Conservation (phyloP, 2,329 filamentous ascomycete species). For the Aspergillus vadensis region DNA sequence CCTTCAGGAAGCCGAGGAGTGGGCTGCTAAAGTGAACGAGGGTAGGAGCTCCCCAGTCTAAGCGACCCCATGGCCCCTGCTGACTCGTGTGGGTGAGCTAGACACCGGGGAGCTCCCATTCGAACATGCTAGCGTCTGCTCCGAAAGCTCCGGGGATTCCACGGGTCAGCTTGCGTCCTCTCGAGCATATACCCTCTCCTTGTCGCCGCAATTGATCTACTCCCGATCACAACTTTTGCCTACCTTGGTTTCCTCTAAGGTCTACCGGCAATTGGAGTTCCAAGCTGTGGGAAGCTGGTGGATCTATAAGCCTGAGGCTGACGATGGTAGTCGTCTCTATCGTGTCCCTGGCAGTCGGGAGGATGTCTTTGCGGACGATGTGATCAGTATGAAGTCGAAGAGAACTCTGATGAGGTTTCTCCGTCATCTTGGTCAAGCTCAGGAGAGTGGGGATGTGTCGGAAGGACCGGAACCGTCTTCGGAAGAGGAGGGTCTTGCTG, state of each 20-base stretch:
- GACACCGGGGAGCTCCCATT: slow-evolving; percentile 40
- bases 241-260: slow-evolving; percentile 82
- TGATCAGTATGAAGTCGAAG: slow-evolving; percentile 78
- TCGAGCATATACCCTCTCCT: slow-evolving; percentile 76
- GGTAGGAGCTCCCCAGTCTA: slow-evolving; percentile 31
- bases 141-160: slow-evolving; percentile 21
- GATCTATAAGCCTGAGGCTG: slow-evolving; percentile 55
- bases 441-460: slow-evolving; percentile 51
- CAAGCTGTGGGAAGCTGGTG: slow-evolving; percentile 92
- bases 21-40: slow-evolving; percentile 58
- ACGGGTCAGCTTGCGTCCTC: slow-evolving; percentile 49
- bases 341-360: slow-evolving; percentile 87
- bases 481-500: slow-evolving; percentile 58
- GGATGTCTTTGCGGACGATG: slow-evolving; percentile 80
- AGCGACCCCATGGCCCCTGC: slow-evolving; percentile 10
- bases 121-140: slow-evolving; percentile 41
- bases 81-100: slow-evolving; percentile 32
- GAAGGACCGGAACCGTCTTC: slow-evolving; percentile 42
- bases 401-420: slow-evolving; percentile 90
- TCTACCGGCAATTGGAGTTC: slow-evolving; percentile 89
- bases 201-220: slow-evolving; percentile 86
- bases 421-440: slow-evolving; percentile 70
- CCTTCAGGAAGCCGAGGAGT: slow-evolving; percentile 76
- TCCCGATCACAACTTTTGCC: slow-evolving; percentile 75
- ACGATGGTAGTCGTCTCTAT: slow-evolving; percentile 48